Base-by-base conservation (phyloP, 2,329 filamentous ascomycete genomes). In the Graphiopsis chlorocephala region DNA sequence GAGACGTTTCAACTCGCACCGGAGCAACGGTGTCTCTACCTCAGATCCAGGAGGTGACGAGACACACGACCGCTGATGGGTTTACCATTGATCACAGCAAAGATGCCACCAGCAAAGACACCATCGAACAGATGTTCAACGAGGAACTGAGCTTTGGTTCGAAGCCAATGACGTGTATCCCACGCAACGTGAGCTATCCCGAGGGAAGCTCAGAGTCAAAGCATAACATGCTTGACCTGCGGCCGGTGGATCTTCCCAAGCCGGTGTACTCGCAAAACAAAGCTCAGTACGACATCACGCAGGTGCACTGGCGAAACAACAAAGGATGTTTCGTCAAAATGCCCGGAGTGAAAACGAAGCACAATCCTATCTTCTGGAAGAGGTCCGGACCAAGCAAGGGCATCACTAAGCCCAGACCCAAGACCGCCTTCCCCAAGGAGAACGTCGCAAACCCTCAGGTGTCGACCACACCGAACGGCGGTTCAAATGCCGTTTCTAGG, bases 11-110 rank as follows among this genome's bases (percentile, higher is more conserved):
- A 48, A 76, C 77, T 64, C 73, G 79, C 55, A 77, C 81, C 42
- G 79, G 84, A 31, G 88, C 90, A 4, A 91, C 90, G 0, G 90
- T 95, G 2, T 92, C 90, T 14, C 80, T 94, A 8, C 91, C 88
- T 20, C 69, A 65, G 63, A 68, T 63, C 12, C 66, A 69, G 56
- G 52, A 38, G 10, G 14, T 31, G 12, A 38, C 17, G 8, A 47
- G 26, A 14, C 33, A 28, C 26, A 45, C 48, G 14, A 65, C 47
- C 12, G 20, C 33, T 10, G 47, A 61, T 6, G 69, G 68, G 20
- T 72, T 72, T 63, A 70, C 69, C 20, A 71, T 78, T 47, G 69
- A 75, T 65, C 70, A 73, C 52, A 75, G 71, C 67, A 61, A 60
- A 23, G 77, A 78, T n/a, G 68, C 74, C 5, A 69, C 71, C 14